Evolutionary conservation across 2,329 filamentous ascomycete genomes (phyloP).

Genomic region (Arthroderma sp.): DNA sequence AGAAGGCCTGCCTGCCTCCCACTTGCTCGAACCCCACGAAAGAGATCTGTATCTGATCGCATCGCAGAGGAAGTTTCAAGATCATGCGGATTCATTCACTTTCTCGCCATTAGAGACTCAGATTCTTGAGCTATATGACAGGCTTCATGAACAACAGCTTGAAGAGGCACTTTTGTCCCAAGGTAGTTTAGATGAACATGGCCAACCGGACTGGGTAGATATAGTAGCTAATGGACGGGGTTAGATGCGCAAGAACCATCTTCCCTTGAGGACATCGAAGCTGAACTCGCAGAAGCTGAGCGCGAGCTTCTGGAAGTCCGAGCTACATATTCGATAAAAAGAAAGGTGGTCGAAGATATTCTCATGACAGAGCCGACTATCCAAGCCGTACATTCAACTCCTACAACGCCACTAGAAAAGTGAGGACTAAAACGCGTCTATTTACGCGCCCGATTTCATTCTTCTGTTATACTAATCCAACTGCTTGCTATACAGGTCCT

Average conservation of each 20-base stretch:
- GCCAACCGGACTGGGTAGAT: no score
- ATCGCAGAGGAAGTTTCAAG: slow-evolving; percentile 16
- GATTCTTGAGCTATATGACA: slow-evolving; percentile 57
- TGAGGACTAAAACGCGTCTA: slow-evolving; percentile 23
- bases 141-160: slow-evolving; percentile 55
- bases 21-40: slow-evolving; percentile 18
- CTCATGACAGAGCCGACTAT: slow-evolving; percentile 62
- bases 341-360: slow-evolving; percentile 54
- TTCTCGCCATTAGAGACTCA: slow-evolving; percentile 54
- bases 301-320: slow-evolving; percentile 56
- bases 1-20: slow-evolving; percentile 1
- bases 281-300: slow-evolving; percentile 42
- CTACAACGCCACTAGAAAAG: slow-evolving; percentile 55
- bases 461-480: slow-evolving; percentile 1
- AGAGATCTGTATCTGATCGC: slow-evolving; percentile 26
- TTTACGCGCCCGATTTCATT: background rate
- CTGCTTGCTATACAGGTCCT: slow-evolving; percentile 37
- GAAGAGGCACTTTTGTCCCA: slow-evolving; percentile 54
- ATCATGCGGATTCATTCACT: slow-evolving; percentile 37
- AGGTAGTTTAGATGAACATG: slow-evolving; percentile 14
- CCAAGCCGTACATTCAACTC: slow-evolving; percentile 60
- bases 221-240: slow-evolving; percentile 7
- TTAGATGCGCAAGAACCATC: slow-evolving; percentile 10
- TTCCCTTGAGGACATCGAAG: slow-evolving; percentile 37
- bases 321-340: slow-evolving; percentile 55